Conservation (phyloP, 1,139 yeast genomes). For the Debaryomyces subglobosus region DNA sequence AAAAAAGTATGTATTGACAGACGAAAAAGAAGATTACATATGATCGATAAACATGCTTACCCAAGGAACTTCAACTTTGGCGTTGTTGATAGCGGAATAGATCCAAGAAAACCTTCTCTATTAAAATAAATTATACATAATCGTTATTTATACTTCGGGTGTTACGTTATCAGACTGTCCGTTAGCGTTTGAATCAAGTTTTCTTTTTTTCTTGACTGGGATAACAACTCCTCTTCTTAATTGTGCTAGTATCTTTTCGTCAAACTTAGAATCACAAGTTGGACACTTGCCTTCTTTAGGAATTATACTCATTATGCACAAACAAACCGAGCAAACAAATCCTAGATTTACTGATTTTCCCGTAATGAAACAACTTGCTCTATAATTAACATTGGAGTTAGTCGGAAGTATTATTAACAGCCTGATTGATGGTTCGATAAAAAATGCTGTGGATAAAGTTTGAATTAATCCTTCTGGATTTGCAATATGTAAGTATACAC, state of each 20-base stretch:
- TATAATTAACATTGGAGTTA: constrained; percentile 83
- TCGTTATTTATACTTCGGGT: constrained; percentile 7
- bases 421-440: constrained; percentile 82
- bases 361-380: constrained; percentile 92
- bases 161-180: constrained; percentile 6
- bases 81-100: constrained; percentile 33
- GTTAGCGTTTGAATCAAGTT: constrained; percentile 21
- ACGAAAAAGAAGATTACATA: constrained; percentile 45
- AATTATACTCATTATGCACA: constrained; percentile 73
- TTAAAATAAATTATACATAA: background rate
- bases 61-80: constrained; percentile 46
- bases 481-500: constrained; percentile 78
- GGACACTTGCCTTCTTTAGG: constrained; percentile 58
- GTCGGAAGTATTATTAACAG: constrained; percentile 79
- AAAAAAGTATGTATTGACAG: constrained; percentile 33
- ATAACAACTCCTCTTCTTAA: constrained; percentile 59
- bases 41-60: constrained; percentile 52
- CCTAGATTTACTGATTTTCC: constrained; percentile 91
- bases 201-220: constrained; percentile 41
- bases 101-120: constrained; percentile 4
- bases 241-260: constrained; percentile 48
- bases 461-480: constrained; percentile 81
- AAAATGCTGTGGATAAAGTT: constrained; percentile 60
- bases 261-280: constrained; percentile 55
- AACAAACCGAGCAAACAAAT: constrained; percentile 91